Evolutionary conservation across 148 eudicot genomes (phyloP), one percentile per base, ranked within the genome.

Genomic region (Rhododendron vialii): DNA sequence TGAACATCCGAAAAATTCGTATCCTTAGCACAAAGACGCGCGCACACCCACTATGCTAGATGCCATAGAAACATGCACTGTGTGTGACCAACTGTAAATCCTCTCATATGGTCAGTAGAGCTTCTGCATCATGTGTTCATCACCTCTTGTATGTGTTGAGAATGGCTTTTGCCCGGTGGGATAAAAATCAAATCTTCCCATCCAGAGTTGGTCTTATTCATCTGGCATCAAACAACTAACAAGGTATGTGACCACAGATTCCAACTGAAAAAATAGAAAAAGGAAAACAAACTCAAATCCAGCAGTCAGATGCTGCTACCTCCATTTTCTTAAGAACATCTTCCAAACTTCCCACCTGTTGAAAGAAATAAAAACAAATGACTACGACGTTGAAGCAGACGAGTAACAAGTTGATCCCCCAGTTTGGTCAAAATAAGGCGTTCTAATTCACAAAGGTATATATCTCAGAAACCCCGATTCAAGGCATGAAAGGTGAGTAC

Each of bases 291-390:
- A 28, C 41, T 71, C 38, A 9, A 28, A 79, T 61, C 65, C 57
- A 78, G 35, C 35, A 38, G 79, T 75, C 74, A 77, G 77, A 51
- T 83, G 61, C 50, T 30, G 76, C 78, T 89, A 96, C 99, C 99
- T 96, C 99, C 99, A 95, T 96, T 90, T 93, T 96, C 88, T 90
- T 96, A 88, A 96, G 90, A 88, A 96, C 98, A 87, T 97, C 96
- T 92, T 97, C 99, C 89, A 97, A 88, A 88, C 95, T 97, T 77
- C 98, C 99, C 51, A 97, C 99, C 99, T 97, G 91, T 73, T 41
- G 74, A 78, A 69, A 47, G 82, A 63, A 84, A 77, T 63, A n/a
- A 84, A 22, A 83, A 47, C 71, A 81, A 73, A 45, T 61, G 33
- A 61, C 7, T 41, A 33, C 43, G 2, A 28, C 11, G 11, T 24